phyloP scores from a whole-genome alignment of 345 rosid genomes.

The Pelargonium nanum region DNA sequence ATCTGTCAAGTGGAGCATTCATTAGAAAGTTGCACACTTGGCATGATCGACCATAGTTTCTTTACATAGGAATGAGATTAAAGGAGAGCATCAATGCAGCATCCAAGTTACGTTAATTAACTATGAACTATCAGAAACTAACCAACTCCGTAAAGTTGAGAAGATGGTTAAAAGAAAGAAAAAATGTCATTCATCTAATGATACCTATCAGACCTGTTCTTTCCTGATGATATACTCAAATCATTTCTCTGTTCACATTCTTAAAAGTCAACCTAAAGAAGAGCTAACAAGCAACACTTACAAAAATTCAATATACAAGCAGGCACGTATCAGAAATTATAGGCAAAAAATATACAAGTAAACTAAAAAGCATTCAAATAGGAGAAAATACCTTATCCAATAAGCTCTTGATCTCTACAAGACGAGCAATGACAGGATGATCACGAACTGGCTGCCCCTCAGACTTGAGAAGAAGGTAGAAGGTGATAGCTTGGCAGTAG shows the following conservation, averaged over 20 bases:
- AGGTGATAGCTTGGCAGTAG: conserved; percentile 81
- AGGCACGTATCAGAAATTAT: background rate
- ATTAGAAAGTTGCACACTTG: conserved; percentile 5
- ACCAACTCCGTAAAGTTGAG: no score
- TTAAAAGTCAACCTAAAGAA: no score
- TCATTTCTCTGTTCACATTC: no score
- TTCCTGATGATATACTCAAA: background rate
- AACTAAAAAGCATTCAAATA: background rate
- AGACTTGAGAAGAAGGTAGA: conserved; percentile 86
- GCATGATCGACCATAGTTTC: background rate
- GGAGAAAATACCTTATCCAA: conserved; percentile 55
- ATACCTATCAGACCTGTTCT: no score
- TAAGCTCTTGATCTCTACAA: conserved; percentile 66
- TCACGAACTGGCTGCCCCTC: conserved; percentile 84
- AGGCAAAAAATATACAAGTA: background rate
- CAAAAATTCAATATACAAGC: no score
- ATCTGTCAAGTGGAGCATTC: conserved; percentile 25
- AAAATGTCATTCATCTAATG: no score
- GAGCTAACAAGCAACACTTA: no score
- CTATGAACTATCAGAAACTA: no score
- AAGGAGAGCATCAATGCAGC: background rate
- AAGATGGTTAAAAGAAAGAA: no score
- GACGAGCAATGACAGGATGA: conserved; percentile 86
- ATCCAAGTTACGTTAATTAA: background rate
- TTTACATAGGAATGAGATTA: background rate